Evolutionary conservation across 192 early-diverging fungal species (phyloP).

Genomic region (Backusella psychrophila): DNA sequence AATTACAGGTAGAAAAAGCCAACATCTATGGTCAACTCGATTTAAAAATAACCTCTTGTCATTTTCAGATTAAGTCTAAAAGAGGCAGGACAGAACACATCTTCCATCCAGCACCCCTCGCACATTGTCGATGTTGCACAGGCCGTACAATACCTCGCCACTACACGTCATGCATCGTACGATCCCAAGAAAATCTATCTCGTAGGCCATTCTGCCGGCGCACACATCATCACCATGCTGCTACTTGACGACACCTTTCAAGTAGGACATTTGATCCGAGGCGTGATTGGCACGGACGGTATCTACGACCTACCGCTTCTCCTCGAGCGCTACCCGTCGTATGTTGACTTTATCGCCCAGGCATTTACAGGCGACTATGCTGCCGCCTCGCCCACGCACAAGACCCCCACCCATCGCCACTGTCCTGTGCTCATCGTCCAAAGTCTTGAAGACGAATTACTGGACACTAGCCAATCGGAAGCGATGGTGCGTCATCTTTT

Average conservation of each 20-base stretch:
- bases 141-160: constrained; percentile 52
- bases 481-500: constrained; percentile 16
- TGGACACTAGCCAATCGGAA: constrained; percentile 56
- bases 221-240: constrained; percentile 64
- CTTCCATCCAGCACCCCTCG: constrained; percentile 57
- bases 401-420: constrained; percentile 3
- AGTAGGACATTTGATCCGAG: constrained; percentile 38
- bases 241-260: constrained; percentile 45
- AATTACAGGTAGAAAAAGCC: constrained; percentile 65
- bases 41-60: background rate
- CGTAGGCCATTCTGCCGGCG: constrained; percentile 80
- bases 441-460: constrained; percentile 65
- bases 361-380: constrained; percentile 62
- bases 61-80: constrained; percentile 15
- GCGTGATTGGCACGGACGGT: constrained; percentile 76
- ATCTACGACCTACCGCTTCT: constrained; percentile 80
- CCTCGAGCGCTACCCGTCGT: constrained; percentile 59
- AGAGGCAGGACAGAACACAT: constrained; percentile 22
- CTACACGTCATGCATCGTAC: constrained; percentile 6
- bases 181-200: constrained; percentile 46
- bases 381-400: constrained; percentile 43
- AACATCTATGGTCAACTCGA: too few species aligned
- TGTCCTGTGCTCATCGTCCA: constrained; percentile 66
- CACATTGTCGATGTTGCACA: constrained; percentile 65
- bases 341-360: constrained; percentile 68